Base-by-base conservation (phyloP, 2,329 filamentous ascomycete genomes). In the Hyphodiscus sp. region DNA sequence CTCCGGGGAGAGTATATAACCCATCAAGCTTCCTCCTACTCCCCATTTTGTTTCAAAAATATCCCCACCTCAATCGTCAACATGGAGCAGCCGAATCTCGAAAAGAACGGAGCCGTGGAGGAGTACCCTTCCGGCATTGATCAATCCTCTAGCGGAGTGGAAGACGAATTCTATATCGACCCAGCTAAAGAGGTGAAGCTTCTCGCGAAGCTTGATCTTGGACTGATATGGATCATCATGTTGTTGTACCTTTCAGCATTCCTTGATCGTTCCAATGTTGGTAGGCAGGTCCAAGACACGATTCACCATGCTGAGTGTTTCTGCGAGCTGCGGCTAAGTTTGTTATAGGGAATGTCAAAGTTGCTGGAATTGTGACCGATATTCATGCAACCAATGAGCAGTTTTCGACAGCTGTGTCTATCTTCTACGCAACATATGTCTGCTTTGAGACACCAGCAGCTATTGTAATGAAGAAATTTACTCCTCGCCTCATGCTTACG, bases 191-290 rank as follows among this genome's bases (percentile, higher is more conserved):
- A 79, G 61, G 67, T 63, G 48, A 73, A 69, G 51, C 65, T 79
- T 1, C 69, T 79, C 5, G 63, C 68, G 19, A 78, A 78, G 54
- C 65, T 79, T 11, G 77, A 79, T 51, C 45, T 73, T 2, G 70
- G 70, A 2, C 73, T 79, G 49, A 71, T 74, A 4, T 76, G 76
- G 0, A 73, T 81, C 51, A 76, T 82, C 54, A 80, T 79, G 73
- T 65, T 79, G 46, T 71, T 81, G 4, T 83, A 80, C 56, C 61
- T 83, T 19, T 71, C 73, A 3, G 79, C 74, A 56, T 80, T 78
- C 60, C 68, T 81, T 42, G 80, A 83, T 64, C 72, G 80, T 51
- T 70, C 71, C 19, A 79, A 78, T 58, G 79, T 81, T 41, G 59
- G 57, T 54, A 50, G 38, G 20, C 11, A 19, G 41, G 41, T 8